Evolutionary conservation across 805 yeast species (phyloP), one percentile per base, ranked within the genome.

Genomic region (Hanseniaspora lindneri): DNA sequence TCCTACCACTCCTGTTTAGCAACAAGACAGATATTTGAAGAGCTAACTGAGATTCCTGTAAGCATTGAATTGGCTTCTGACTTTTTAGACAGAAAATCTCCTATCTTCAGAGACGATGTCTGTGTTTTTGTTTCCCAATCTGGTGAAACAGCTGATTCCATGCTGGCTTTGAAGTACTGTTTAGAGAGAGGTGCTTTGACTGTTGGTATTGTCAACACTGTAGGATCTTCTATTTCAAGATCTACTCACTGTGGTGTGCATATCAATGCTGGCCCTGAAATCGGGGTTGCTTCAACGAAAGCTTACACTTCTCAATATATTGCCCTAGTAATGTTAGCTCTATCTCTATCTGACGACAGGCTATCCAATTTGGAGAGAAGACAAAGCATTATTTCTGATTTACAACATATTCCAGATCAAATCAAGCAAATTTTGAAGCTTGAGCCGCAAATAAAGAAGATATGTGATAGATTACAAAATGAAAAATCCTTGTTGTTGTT

Each of bases 191-290:
- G 97, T 58, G 96, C 98, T 29, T 73, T 94, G 56, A 87, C 96
- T 25, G 92, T 92, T 51, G 99, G 99, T 69, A 84, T 92, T 60
- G 98, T 92, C 54, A 92, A 92, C 73, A 76, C 88, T 56, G 99
- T 92, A 37, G 99, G 99, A 61, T 92, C 98, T 4, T 79, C 92
- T 36, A 86, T 92, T 66, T 89, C 97, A 6, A 80, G 99, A 69
- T 87, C 79, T 61, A 92, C 99, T 20, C 95, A 88, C 67, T 92
- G 98, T 73, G 99, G 99, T 77, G 96, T 92, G 50, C 99, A 92
- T 66, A 88, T 92, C 64, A 92, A 92, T 63, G 98, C 98, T 42
- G 99, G 99, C 55, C 98, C 98, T 40, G 99, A 92, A 69, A 92
- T 92, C 55, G 97, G 98, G 66, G 99, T 92, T 57, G 99, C 99